A percentile compares a stretch with the other conserved stretches of the same genome.
Evolutionary conservation across 139 green algal species (phyloP).

Genomic region (Parachlorella kessleri): DNA sequence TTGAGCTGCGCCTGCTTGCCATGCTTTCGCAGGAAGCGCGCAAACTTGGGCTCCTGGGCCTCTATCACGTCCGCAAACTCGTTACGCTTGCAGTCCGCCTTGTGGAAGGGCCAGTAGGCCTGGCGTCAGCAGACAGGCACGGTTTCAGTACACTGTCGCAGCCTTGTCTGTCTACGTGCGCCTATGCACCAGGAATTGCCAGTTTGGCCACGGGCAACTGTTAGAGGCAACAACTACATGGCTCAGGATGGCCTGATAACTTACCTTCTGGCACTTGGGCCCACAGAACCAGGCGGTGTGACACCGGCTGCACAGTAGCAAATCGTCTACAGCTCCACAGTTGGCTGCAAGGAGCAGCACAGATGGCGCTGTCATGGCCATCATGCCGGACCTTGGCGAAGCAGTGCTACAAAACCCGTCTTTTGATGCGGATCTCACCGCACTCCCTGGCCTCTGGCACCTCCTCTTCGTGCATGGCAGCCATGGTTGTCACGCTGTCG

Average conservation of each 20-base stretch:
- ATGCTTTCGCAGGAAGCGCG: slow-evolving; percentile 83
- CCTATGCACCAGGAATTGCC: background rate
- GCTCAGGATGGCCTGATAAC: background rate
- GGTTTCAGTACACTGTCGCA: background rate
- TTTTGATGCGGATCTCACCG: slow-evolving; percentile 19
- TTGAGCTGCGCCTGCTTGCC: slow-evolving; percentile 74
- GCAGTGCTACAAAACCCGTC: no score
- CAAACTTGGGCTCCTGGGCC: slow-evolving; percentile 84
- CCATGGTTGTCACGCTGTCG: no score
- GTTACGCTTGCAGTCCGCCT: slow-evolving; percentile 73
- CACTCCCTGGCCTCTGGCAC: slow-evolving; percentile 23
- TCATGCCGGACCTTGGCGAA: no score
- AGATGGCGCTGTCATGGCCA: background rate
- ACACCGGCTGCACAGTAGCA: slow-evolving; percentile 85
- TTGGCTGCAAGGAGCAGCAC: slow-evolving; percentile 60
- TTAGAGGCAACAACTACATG: no score
- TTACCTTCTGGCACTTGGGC: slow-evolving; percentile 81
- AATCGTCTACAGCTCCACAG: slow-evolving; percentile 61
- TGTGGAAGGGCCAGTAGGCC: slow-evolving; percentile 93
- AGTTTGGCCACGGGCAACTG: no score
- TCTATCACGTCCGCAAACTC: slow-evolving; percentile 91
- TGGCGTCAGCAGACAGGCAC: slow-evolving; percentile 17
- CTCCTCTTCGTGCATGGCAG: slow-evolving; percentile 25
- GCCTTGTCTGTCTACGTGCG: background rate
- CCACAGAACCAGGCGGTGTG: slow-evolving; percentile 85